These are phyloP conservation scores for Selaginella tamariscina DNA, from an alignment of 75 land plant species.

Conservation along the genomic window DNA sequence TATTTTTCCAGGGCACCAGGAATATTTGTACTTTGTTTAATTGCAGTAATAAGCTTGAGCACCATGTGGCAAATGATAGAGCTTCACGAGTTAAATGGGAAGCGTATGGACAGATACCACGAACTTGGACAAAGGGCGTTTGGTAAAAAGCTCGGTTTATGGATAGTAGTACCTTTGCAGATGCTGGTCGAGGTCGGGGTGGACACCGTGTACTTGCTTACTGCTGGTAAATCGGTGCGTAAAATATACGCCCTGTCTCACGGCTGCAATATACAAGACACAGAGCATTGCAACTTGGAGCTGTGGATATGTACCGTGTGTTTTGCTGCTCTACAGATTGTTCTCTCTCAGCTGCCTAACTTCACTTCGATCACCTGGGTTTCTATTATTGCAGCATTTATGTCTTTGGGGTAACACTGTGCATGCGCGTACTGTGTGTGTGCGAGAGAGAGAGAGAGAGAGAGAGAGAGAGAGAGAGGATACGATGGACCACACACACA, in stretches of 20 bases:
- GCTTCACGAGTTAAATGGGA: not conserved
- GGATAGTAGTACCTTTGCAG: conserved; percentile 7
- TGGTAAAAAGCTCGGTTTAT: not conserved
- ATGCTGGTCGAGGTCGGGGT: conserved; percentile 6
- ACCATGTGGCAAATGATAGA: conserved; percentile 10
- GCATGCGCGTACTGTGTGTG: no score
- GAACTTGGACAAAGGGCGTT: conserved; percentile 1
- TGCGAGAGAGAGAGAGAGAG: no score
- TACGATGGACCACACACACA: no score
- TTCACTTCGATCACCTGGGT: conserved; percentile 10
- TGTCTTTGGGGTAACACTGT: conserved; percentile 8
- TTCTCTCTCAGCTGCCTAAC: not conserved
- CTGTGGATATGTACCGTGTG: not conserved
- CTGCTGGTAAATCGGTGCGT: conserved; percentile 7
- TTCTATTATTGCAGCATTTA: conserved; percentile 5
- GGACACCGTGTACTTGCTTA: not conserved
- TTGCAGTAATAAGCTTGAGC: not conserved
- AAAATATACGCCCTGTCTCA: not conserved
- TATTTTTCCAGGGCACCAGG: not conserved
- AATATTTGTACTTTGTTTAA: not conserved
- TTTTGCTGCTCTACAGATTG: not conserved
- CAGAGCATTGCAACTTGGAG: not conserved
- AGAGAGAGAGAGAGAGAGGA: no score
- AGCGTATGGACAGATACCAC: conserved; percentile 6
- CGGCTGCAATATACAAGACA: not conserved